phyloP scores from a whole-genome alignment of 257 asterid genomes.

The Nicotiana sylvestris region DNA sequence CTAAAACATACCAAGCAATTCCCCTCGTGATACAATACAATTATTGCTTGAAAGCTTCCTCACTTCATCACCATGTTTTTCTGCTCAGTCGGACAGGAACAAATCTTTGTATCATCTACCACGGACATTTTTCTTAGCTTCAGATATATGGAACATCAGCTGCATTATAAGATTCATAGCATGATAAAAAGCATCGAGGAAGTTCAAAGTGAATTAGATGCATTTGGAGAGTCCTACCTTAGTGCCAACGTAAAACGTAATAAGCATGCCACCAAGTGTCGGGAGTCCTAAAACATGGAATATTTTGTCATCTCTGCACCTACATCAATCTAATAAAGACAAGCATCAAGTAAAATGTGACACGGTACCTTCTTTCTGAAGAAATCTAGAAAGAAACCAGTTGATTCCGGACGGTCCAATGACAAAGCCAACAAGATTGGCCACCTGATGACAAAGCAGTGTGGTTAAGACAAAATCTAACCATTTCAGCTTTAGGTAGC shows the following conservation, averaged over 20 bases:
- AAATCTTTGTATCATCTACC: background rate
- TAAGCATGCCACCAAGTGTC: background rate
- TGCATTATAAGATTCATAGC: background rate
- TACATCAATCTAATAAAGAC: background rate
- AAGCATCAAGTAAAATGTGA: no score
- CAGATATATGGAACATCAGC: background rate
- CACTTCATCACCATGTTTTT: background rate
- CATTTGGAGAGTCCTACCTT: background rate
- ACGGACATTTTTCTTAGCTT: background rate
- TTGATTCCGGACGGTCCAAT: background rate
- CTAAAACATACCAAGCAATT: background rate
- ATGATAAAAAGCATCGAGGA: background rate
- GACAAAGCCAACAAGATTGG: background rate
- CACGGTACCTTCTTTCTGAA: background rate
- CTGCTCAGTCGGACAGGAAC: background rate
- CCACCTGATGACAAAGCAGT: background rate
- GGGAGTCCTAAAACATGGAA: background rate
- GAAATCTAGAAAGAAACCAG: background rate
- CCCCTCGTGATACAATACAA: background rate
- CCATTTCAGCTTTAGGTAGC: background rate
- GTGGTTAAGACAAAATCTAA: background rate
- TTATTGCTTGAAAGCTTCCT: background rate
- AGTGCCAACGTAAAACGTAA: background rate
- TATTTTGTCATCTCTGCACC: background rate
- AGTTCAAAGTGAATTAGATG: background rate